These are phyloP conservation scores for Racocetra persica DNA, from an alignment of 371 early-diverging fungal species.

Conservation along the genomic window DNA sequence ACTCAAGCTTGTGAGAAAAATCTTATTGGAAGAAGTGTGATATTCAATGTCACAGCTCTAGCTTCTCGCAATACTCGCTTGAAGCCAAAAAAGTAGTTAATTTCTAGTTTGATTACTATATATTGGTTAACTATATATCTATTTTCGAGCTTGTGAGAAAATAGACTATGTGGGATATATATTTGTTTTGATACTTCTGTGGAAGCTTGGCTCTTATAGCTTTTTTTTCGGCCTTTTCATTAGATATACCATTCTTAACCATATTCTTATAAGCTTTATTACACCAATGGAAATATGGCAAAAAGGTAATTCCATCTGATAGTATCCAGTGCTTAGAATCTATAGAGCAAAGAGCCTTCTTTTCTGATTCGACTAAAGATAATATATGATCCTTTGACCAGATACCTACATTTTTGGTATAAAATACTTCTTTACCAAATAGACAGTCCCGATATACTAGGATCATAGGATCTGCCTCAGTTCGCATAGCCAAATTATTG, in stretches of 20 bases:
- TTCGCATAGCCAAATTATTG: neutral
- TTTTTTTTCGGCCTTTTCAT: slow-evolving; percentile 26
- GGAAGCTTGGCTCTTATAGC: neutral
- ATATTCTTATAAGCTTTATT: neutral
- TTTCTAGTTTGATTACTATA: no score
- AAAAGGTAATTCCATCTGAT: slow-evolving; percentile 7
- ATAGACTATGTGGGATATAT: no score
- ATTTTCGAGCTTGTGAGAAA: no score
- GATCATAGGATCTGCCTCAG: neutral
- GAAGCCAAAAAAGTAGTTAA: no score
- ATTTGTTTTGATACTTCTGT: no score
- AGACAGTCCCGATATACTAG: slow-evolving; percentile 19
- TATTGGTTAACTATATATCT: no score
- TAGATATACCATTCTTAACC: neutral
- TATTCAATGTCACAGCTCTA: no score
- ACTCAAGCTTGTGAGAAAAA: no score
- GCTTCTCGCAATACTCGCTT: no score
- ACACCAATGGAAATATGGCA: neutral
- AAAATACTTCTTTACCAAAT: neutral
- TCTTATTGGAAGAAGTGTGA: no score
- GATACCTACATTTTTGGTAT: slow-evolving; percentile 8
- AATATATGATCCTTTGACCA: slow-evolving; percentile 22
- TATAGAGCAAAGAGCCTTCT: neutral
- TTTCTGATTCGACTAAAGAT: slow-evolving; percentile 27
- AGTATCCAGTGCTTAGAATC: slow-evolving; percentile 15